These are phyloP conservation scores for Tulasnella sp. DNA, from an alignment of 768 basidiomycete genomes.

Conservation along the genomic window DNA sequence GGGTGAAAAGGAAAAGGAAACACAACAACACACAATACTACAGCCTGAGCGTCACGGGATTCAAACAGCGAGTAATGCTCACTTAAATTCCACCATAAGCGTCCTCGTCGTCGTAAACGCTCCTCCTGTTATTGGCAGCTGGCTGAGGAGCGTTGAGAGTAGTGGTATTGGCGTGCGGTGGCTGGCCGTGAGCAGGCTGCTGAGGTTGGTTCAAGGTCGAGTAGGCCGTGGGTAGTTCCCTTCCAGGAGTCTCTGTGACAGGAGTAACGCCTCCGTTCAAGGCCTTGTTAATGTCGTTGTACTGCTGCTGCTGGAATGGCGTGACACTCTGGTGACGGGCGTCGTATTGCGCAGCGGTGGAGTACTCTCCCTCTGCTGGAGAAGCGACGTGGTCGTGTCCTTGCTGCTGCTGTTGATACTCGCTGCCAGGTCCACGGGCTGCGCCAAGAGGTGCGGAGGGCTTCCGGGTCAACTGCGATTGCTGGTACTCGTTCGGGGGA, in stretches of 20 bases:
- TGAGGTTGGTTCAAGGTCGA: conserved; percentile 17
- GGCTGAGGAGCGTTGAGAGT: conserved; percentile 32
- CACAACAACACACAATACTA: conserved; percentile 14
- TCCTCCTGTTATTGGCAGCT: conserved; percentile 24
- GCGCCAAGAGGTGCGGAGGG: conserved; percentile 12
- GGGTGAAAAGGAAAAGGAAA: background rate
- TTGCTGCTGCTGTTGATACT: background rate
- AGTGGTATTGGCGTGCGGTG: conserved; percentile 30
- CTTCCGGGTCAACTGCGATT: conserved; percentile 21
- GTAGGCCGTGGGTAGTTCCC: conserved; percentile 16
- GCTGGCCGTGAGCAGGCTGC: background rate
- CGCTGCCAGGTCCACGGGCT: background rate
- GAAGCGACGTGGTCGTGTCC: background rate
- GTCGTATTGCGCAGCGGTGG: background rate
- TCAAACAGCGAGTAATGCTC: conserved; percentile 2
- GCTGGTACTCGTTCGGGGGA: conserved; percentile 21
- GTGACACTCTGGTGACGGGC: conserved; percentile 25
- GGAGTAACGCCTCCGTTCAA: background rate
- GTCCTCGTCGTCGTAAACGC: conserved; percentile 25
- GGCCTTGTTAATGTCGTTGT: conserved; percentile 25
- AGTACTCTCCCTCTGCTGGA: background rate
- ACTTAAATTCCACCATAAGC: conserved; percentile 29
- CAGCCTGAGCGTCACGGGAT: background rate
- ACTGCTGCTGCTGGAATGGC: conserved; percentile 28
- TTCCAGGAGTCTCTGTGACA: background rate